Base-by-base conservation (phyloP, 1,284 basidiomycete genomes). In the Pascua guehoae region DNA sequence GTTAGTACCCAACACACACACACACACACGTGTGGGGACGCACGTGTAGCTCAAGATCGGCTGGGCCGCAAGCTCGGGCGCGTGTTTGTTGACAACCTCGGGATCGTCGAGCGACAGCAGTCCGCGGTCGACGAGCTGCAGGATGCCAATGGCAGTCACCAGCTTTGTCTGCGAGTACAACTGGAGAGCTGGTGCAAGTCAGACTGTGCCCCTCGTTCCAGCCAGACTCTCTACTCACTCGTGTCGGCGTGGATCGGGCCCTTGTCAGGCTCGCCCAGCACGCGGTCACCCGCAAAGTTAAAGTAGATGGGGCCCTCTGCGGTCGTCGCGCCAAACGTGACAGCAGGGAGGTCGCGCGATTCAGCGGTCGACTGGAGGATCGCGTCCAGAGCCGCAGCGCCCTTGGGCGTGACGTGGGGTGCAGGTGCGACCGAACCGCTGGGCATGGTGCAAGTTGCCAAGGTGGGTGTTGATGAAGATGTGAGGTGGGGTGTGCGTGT, bases 41-140 rank as follows among this genome's bases (percentile, higher is more conserved):
- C 24, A 32, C 24, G 24, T 32, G 24, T 32, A 32, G 24, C 24
- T 51, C 24, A 67, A 51, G 18, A 65, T 57, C 15, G 60, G 53
- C n/a, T 51, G 59, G 18, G 63, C 53, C 17, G 47, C 55, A 5
- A 73, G 60, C 47, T 70, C 68, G 36, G 72, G 68, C n/a, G 66
- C 42, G 47, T 66, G 56, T 40, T 58, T 60, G 9, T 58, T 61
- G 4, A 65, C 53, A 11, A 51, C 24, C n/a, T 58, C 61, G 2
- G 66, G 64, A 41, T 68, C 65, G 44, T 74, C 66, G 5, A 72
- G 55, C 15, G 58, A 48, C 42, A 73, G 51, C 46, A 69, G 58
- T 15, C 68, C 69, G 41, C 62, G 58, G 53, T 74, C 72, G 14
- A 72, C 69, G 8, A 72, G 59, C 58, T 71, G 72, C 51, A 74